Base-by-base conservation (phyloP, 2,329 filamentous ascomycete genomes). In the Akanthomyces lecanii region DNA sequence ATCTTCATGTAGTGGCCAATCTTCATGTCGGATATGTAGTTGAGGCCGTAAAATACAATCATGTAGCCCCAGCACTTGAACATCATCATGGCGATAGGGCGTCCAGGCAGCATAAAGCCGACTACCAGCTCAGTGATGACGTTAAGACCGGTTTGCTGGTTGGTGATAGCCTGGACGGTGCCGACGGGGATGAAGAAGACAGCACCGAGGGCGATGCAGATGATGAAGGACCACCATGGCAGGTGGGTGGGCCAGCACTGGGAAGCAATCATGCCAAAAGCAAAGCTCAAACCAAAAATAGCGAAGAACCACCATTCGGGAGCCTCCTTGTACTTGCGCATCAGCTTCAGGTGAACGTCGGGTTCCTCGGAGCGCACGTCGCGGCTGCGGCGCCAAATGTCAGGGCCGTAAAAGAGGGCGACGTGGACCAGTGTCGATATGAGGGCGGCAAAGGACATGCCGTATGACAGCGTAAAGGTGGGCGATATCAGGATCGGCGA, bases 381-480 rank as follows among this genome's bases (percentile, higher is more conserved):
- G 50, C 67, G 67, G 30, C 71, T 70, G 18, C 75, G 73, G 18
- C 69, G 67, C 65, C 71, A 67, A 45, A 86, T 77, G 33, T 84
- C 80, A 10, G 74, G 65, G 11, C 84, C 79, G 65, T 87, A 79
- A 69, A 82, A 85, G 5, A 86, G 73, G 33, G 66, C 74, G 5
- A 79, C 78, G 68, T 86, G 81, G 1, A 82, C 73, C 11, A 87
- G 69, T 0, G 85, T 79, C 1, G 83, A 76, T 1, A 82, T 73
- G 21, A 86, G 78, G 4, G 79, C 77, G 4, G 84, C 85, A 67
- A 87, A 87, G 1, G 79, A 81, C 59, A 87, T 75, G 38, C 82
- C 84, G 66, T 87, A 87, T 3, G 75, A 77, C 14, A 87, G 69
- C 4, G 79, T 76, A 66, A 85, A 86, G 0, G 82, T 82, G 0